A percentile compares a stretch with the other conserved stretches of the same genome.
Conservation (phyloP, 345 rosid genomes). For the Rhodamnia rubescens region DNA sequence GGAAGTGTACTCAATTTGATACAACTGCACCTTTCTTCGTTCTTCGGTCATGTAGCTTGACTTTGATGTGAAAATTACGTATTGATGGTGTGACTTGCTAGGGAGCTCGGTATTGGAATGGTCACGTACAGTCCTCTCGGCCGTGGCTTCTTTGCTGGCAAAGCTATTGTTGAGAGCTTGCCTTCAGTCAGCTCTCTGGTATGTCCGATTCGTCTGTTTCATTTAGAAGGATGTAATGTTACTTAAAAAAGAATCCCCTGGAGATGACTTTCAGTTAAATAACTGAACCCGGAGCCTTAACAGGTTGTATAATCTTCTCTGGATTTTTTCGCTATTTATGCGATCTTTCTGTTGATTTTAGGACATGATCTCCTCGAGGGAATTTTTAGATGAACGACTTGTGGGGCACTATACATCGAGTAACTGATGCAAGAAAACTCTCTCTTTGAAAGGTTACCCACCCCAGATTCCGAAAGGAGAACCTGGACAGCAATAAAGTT, state of each 20-base stretch:
- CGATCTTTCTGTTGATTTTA: background rate
- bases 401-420: background rate
- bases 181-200: constrained; percentile 29
- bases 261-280: background rate
- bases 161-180: constrained; percentile 25
- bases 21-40: background rate
- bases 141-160: constrained; percentile 47
- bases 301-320: background rate
- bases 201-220: background rate
- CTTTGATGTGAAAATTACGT: background rate
- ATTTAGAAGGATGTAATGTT: background rate
- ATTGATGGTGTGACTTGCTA: background rate
- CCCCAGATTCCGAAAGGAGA: constrained; percentile 31
- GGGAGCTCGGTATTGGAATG: constrained; percentile 57
- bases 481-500: constrained; percentile 30
- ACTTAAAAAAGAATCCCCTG: background rate
- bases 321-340: background rate
- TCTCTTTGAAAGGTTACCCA: constrained; percentile 14
- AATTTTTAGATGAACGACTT: background rate
- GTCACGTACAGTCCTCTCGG: constrained; percentile 54
- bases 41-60: background rate
- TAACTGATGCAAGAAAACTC: background rate
- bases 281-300: background rate
- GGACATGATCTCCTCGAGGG: background rate
- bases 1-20: background rate